These are phyloP conservation scores for Lepidium africanum DNA, from an alignment of 345 rosid genomes.

Conservation along the genomic window DNA sequence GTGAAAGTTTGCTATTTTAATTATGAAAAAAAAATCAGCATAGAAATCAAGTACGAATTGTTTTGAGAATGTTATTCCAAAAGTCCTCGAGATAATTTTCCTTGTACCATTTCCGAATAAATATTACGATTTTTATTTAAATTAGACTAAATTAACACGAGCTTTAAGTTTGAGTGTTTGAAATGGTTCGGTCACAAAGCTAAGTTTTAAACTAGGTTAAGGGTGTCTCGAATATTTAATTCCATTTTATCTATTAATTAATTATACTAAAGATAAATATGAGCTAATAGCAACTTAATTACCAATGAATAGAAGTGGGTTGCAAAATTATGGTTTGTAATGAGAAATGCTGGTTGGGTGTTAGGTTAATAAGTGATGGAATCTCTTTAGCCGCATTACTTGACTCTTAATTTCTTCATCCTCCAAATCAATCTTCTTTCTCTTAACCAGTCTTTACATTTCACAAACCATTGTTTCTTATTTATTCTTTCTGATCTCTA, in stretches of 20 bases:
- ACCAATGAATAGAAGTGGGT: background rate
- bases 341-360: slow-evolving; percentile 23
- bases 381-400: slow-evolving; percentile 43
- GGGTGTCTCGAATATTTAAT: background rate
- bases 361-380: slow-evolving; percentile 36
- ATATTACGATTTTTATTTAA: background rate
- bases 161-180: background rate
- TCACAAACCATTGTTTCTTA: background rate
- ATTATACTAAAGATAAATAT: background rate
- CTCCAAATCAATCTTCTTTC: background rate
- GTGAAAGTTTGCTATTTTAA: background rate
- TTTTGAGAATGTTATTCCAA: too few species aligned
- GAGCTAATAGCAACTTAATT: slow-evolving; percentile 4
- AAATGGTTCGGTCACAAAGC: background rate
- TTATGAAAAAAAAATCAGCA: too few species aligned
- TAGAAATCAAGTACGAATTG: too few species aligned
- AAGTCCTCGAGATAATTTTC: background rate
- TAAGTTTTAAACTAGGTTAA: background rate
- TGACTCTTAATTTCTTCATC: slow-evolving; percentile 32
- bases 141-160: background rate
- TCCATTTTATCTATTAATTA: background rate
- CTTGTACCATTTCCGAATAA: background rate
- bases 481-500: background rate
- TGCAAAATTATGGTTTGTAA: slow-evolving; percentile 14
- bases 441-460: background rate